These are phyloP conservation scores for Umbilicus rupestris DNA, from an alignment of 164 flowering plant species.

Conservation along the genomic window DNA sequence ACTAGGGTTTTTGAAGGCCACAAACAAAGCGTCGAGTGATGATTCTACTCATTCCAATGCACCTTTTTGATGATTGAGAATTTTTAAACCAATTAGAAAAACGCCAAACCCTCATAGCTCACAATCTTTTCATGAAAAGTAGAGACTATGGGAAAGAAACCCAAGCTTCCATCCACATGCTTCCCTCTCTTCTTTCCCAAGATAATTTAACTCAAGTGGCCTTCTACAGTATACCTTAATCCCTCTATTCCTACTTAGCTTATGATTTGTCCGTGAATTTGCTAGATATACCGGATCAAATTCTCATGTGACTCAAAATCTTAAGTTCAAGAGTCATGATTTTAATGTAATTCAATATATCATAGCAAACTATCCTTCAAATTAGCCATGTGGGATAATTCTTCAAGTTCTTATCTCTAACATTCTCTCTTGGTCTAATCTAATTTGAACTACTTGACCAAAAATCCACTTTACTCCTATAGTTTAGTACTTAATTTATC, in stretches of 20 bases:
- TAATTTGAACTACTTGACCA: constrained; percentile 1
- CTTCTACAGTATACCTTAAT: not conserved
- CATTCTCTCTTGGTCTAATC: not conserved
- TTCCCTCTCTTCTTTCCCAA: constrained; percentile 4
- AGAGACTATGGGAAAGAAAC: constrained; percentile 4
- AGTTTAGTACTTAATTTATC: not conserved
- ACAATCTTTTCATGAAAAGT: constrained; percentile 4
- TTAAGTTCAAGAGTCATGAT: no score
- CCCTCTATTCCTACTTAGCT: not conserved
- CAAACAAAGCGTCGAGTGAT: constrained; percentile 3
- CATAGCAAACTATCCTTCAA: no score
- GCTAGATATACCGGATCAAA: no score
- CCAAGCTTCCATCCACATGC: constrained; percentile 8
- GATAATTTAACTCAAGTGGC: not conserved
- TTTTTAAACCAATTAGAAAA: not conserved
- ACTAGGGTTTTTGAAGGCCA: not conserved
- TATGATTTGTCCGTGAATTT: no score
- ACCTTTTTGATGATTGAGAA: not conserved
- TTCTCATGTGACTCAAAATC: no score
- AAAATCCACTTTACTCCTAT: not conserved
- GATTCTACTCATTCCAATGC: constrained; percentile 7
- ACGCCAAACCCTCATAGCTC: constrained; percentile 8
- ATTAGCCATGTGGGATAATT: no score
- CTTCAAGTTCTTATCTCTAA: no score
- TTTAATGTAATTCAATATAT: no score